Conservation (phyloP, 768 basidiomycete species). For the Rhizopogon rudus region DNA sequence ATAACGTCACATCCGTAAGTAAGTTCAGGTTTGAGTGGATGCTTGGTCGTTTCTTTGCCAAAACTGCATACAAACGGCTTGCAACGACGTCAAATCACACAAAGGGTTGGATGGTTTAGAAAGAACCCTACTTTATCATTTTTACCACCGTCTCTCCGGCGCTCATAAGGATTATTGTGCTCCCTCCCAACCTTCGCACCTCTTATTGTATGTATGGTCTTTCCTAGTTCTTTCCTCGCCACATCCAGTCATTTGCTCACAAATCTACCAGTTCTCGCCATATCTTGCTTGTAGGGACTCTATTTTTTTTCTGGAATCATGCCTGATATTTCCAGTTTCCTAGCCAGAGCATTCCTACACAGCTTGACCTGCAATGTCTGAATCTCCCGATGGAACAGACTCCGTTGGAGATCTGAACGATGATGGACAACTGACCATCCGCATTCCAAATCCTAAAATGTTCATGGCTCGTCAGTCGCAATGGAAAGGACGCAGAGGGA, state of each 20-base stretch:
- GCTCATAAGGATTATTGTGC: not conserved
- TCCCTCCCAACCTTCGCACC: not conserved
- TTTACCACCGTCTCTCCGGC: not conserved
- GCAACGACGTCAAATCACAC: not conserved
- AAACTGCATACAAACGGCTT: conserved; percentile 5
- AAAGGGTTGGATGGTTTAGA: not conserved
- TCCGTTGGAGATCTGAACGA: conserved; percentile 36
- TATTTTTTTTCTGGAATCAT: not conserved
- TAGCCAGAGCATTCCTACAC: not conserved
- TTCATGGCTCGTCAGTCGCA: conserved; percentile 67
- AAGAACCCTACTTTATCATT: not conserved
- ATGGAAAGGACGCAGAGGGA: conserved; percentile 72
- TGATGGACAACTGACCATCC: conserved; percentile 54
- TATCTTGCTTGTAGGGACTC: not conserved
- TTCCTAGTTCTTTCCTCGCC: conserved; percentile 1
- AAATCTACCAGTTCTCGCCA: not conserved
- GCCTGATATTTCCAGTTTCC: not conserved
- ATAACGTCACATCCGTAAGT: conserved; percentile 33
- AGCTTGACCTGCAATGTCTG: conserved; percentile 21
- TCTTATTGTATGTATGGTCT: conserved; percentile 13
- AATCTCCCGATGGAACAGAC: conserved; percentile 33
- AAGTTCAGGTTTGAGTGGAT: conserved; percentile 26
- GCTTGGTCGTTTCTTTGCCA: conserved; percentile 22
- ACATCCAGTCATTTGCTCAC: conserved; percentile 5
- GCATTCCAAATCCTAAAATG: conserved; percentile 63